phyloP scores from a whole-genome alignment of 345 rosid species.

The Hypericum perforatum region DNA sequence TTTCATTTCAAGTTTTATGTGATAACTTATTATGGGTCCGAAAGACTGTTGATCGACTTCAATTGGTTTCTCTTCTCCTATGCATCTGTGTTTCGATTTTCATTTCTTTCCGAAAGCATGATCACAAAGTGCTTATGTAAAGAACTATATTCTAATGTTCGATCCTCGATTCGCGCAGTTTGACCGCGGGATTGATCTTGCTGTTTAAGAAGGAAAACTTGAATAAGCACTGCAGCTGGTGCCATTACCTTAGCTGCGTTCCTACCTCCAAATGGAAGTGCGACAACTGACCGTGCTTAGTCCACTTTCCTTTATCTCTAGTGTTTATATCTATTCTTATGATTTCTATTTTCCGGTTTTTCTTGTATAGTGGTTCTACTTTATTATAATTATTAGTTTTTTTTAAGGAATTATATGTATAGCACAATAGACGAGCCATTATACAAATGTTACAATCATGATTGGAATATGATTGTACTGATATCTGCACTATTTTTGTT shows the following conservation, averaged over 20 bases:
- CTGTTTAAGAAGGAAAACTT: constrained; percentile 78
- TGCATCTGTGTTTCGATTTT: too few relatives aligned
- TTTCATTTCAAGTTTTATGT: not conserved
- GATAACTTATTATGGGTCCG: not conserved
- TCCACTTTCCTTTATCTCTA: not conserved
- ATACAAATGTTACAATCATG: too few relatives aligned
- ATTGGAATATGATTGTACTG: too few relatives aligned
- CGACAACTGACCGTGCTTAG: constrained; percentile 15
- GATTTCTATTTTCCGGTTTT: not conserved
- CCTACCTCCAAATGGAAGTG: constrained; percentile 87
- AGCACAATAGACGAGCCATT: too few relatives aligned
- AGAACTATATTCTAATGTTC: not conserved
- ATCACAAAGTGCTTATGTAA: too few relatives aligned
- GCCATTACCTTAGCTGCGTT: constrained; percentile 86
- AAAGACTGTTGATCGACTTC: too few relatives aligned
- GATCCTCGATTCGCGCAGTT: constrained; percentile 29
- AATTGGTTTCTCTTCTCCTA: too few relatives aligned
- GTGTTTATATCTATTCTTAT: not conserved
- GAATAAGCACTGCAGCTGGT: constrained; percentile 90
- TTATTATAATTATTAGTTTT: too few relatives aligned
- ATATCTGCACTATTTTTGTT: too few relatives aligned
- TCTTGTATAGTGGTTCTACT: too few relatives aligned
- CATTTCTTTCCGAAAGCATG: too few relatives aligned
- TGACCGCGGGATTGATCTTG: constrained; percentile 57
- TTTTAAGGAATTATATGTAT: too few relatives aligned